Evolutionary conservation across 441 rosid genomes (phyloP), one percentile per base, ranked within the genome.

Genomic region (Adansonia madagascariensis): DNA sequence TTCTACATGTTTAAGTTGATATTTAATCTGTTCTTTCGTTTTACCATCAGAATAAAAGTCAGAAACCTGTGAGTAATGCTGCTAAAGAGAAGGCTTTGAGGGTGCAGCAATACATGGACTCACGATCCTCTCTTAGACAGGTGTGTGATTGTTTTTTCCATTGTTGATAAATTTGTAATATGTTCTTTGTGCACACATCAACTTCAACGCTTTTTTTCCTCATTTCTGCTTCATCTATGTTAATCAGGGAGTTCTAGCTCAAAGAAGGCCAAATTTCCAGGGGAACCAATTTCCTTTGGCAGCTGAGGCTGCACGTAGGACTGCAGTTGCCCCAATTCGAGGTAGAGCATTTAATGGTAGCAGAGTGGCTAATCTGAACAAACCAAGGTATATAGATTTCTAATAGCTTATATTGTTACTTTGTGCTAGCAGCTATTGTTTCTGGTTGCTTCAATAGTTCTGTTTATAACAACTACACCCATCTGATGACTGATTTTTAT

Each of bases 51-150:
- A 95, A 85, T 75, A 92, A 88, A 84, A 84, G 69, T 49, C 84
- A 77, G 80, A 93, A 79, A 22, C 43, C 80, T 59, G 82, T 82
- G 71, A 77, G 50, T 68, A 87, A 84, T 85, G 83, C 83, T 78
- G 71, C 84, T 71, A 86, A 75, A 56, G 92, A 85, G 20, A 88
- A 85, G 78, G 80, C 89, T 27, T 78, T 84, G 41, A 91, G 86
- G 85, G 83, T 86, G 68, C 84, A 79, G 69, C 90, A 53, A 31
- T 88, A 86, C 81, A 84, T 90, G 90, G 82, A 86, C 76, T 90
- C 98, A 0, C 80, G 93, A 35, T 87, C 97, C 62, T 84, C 88
- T 75, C 84, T 91, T 85, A 91, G 98, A 77, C 98, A 93, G 97
- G 99, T 95, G 43, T 61, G 78, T 11, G 70, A 31, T 57, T 56